A percentile compares a stretch with the other conserved stretches of the same genome.
Conservation (phyloP, 1,284 basidiomycete species). For the Fomitopsis schrenkii region DNA sequence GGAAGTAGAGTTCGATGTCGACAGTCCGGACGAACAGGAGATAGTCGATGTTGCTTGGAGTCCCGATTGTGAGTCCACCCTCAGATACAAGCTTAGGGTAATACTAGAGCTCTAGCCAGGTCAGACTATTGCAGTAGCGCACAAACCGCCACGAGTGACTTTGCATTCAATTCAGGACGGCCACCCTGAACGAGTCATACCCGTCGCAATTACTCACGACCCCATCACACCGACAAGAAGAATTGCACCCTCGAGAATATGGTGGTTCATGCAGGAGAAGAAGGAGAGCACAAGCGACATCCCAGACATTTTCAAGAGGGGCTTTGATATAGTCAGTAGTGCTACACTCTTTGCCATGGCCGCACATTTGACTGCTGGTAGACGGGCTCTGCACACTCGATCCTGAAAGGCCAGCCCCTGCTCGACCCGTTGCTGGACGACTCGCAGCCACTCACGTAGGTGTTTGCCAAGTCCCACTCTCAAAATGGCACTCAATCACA, state of each 20-base stretch:
- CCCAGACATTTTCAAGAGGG: slow-evolving; percentile 73
- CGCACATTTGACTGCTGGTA: slow-evolving; percentile 23
- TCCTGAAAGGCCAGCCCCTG: slow-evolving; percentile 63
- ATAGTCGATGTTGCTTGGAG: slow-evolving; percentile 71
- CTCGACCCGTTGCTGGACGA: slow-evolving; percentile 67
- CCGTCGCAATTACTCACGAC: slow-evolving; percentile 21
- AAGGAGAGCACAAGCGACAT: slow-evolving; percentile 38
- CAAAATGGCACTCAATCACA: slow-evolving; percentile 1
- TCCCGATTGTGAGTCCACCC: slow-evolving; percentile 60
- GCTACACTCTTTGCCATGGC: no score
- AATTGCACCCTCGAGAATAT: slow-evolving; percentile 44
- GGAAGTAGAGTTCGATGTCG: slow-evolving; percentile 58
- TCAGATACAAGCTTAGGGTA: slow-evolving; percentile 4
- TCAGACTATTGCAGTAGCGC: slow-evolving; percentile 67
- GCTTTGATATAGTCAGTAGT: slow-evolving; percentile 54
- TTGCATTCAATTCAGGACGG: slow-evolving; percentile 78
- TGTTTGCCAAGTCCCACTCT: background rate
- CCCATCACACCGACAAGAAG: slow-evolving; percentile 11
- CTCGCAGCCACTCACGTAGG: slow-evolving; percentile 57
- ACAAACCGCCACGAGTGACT: slow-evolving; percentile 61
- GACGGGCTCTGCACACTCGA: slow-evolving; percentile 74
- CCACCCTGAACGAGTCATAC: slow-evolving; percentile 42
- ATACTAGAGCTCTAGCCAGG: slow-evolving; percentile 37
- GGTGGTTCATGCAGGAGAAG: slow-evolving; percentile 65
- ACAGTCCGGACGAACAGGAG: slow-evolving; percentile 42